Evolutionary conservation across 2,329 filamentous ascomycete species (phyloP), one percentile per base, ranked within the genome.

Genomic region (Colletotrichum sp.): DNA sequence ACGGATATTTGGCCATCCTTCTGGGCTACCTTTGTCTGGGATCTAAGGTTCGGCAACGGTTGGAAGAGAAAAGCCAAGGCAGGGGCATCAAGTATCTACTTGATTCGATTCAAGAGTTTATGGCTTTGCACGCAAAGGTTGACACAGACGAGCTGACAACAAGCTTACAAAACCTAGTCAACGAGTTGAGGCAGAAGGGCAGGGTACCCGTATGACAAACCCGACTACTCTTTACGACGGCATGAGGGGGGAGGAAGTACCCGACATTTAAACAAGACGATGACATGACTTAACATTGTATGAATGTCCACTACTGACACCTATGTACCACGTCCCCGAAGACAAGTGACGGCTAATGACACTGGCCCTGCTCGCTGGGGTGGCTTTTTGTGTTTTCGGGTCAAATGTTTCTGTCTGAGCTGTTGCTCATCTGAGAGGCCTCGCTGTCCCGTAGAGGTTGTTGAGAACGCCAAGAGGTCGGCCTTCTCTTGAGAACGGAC

Each of bases 1-100:
- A 96, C 81, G 96, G 95, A 18, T 98, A 98, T 81, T 87, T 98
- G 29, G 92, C 95, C 1, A 92, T 98, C 16, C 87, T 98, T 8
- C 87, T 98, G 4, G 95, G 95, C 21, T 97, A 95, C 77, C 85
- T 98, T 29, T 95, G 92, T 77, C 86, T 97, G 33, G 83, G 86
- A 64, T 78, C 82, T 13, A 83, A 85, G 6, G 84, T 87, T 9
- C 83, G 86, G 59, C 81, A 83, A 62, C 84, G 83, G 31, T 84
- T 91, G 43, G 81, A 83, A 47, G 76, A 79, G 8, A 83, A 83
- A 63, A 86, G 86, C 57, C 81, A 84, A 11, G 84, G 84, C 43
- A 84, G 83, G 73, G 88, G 83, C 55, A 81, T 90, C 36, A 80
- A 81, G 8, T 84, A 85, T 16, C 78, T 91, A 16, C 81, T 89